These are phyloP conservation scores for Ceriops decandra DNA, from an alignment of 345 rosid species.

Conservation along the genomic window DNA sequence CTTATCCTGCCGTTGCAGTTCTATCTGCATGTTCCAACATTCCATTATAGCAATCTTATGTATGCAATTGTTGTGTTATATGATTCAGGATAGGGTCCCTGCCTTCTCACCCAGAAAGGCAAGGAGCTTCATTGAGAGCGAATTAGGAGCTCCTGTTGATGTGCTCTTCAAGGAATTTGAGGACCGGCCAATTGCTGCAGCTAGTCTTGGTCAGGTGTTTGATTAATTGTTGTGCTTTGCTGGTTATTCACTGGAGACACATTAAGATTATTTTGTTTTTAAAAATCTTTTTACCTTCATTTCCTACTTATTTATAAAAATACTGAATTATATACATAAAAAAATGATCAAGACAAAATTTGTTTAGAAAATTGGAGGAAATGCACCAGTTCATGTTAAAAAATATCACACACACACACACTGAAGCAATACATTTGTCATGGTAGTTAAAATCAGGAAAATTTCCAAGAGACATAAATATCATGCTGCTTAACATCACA, in stretches of 20 bases:
- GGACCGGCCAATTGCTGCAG: slow-evolving; percentile 95
- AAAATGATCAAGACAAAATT: too few species aligned
- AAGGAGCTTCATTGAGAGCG: slow-evolving; percentile 58
- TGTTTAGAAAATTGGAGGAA: too few species aligned
- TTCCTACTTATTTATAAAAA: too few species aligned
- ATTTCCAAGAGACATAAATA: too few species aligned
- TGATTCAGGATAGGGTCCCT: slow-evolving; percentile 83
- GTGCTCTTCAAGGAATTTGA: slow-evolving; percentile 73
- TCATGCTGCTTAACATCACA: too few species aligned
- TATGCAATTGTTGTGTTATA: neutral
- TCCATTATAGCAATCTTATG: neutral
- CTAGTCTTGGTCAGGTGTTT: slow-evolving; percentile 99
- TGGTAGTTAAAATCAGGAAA: too few species aligned
- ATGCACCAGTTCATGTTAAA: too few species aligned
- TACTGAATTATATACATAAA: too few species aligned
- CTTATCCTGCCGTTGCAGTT: neutral
- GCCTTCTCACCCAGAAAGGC: slow-evolving; percentile 90
- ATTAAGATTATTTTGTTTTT: neutral
- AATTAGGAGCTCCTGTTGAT: slow-evolving; percentile 73
- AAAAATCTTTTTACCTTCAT: neutral
- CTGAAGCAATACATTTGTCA: too few species aligned
- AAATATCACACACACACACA: too few species aligned
- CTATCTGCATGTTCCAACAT: neutral
- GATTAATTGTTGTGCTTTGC: slow-evolving; percentile 22
- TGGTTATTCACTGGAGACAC: neutral